Percentiles rank a stretch among this genome's conserved stretches.
Evolutionary conservation across 1,284 basidiomycete species (phyloP).

Genomic region (Acaromyces ingoldii): DNA sequence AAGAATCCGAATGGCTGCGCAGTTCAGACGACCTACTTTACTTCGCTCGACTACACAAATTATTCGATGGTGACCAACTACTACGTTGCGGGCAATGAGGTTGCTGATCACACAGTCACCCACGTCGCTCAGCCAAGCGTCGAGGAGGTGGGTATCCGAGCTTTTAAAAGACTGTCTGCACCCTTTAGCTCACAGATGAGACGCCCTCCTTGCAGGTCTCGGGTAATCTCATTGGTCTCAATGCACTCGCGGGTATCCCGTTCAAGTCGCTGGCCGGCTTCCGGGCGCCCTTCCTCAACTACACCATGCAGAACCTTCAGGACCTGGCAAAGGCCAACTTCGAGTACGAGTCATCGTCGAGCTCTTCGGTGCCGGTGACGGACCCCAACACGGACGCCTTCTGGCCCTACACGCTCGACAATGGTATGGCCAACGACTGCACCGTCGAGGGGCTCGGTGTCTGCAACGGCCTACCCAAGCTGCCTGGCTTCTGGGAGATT

Average conservation of each 20-base stretch:
- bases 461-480: constrained; percentile 67
- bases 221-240: constrained; percentile 73
- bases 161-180: not conserved
- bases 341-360: constrained; percentile 67
- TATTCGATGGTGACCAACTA: constrained; percentile 73
- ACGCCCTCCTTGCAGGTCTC: constrained; percentile 57
- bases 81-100: constrained; percentile 77
- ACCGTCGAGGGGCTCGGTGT: constrained; percentile 53
- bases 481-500: constrained; percentile 60
- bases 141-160: constrained; percentile 20
- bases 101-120: constrained; percentile 85
- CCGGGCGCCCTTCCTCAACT: constrained; percentile 73
- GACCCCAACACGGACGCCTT: constrained; percentile 65
- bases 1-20: constrained; percentile 77
- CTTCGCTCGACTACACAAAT: constrained; percentile 65
- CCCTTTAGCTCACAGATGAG: not conserved
- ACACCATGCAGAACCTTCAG: constrained; percentile 62
- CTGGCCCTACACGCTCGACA: constrained; percentile 55
- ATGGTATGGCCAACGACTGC: constrained; percentile 76
- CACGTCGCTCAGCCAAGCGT: constrained; percentile 64
- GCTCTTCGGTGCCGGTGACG: constrained; percentile 66
- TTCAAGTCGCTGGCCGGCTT: constrained; percentile 67
- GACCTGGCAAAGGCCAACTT: constrained; percentile 60
- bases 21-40: constrained; percentile 55
- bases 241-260: constrained; percentile 73